Evolutionary conservation across 208 protist species (phyloP), one percentile per base, ranked within the genome.

Genomic region (Porcisia deanei): DNA sequence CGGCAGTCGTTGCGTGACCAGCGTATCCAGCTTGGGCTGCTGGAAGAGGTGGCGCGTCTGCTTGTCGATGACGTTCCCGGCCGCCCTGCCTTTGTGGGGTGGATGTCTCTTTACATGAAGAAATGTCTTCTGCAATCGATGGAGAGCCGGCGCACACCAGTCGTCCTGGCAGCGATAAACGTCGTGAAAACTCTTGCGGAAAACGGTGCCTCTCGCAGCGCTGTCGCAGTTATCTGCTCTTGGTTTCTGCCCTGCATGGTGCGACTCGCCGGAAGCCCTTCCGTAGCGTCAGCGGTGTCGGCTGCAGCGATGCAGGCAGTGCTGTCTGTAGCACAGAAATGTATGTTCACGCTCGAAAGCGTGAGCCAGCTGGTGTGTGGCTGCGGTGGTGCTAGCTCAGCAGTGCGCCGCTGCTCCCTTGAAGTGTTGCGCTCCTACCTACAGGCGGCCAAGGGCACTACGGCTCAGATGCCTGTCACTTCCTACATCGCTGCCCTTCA

Each of bases 201-300:
- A 10, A 57, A 34, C 49, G 64, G 53, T 30, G 49, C 52, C 16
- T 57, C 34, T 53, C 80, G 80, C 39, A 25, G 30, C 22, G 60
- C 64, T 22, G 59, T 63, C 16, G 73, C 80, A 1, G 68, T 60
- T 6, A 47, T 84, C 34, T 83, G 84, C 63, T 79, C 72, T 67
- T 92, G 88, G 88, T 91, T 92, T 76, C 67, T 94, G 9, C 45
- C 79, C 3, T 68, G 82, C 3, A 64, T 94, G 9, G 45, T 91
- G 30, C 52, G 69, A 16, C n/a, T 84, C 16, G 88, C 90, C 14
- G 72, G 76, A 3, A 83, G 80, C 45, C 79, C 81, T 18, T 83
- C 76, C 7, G 60, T 37, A 1, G 60, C 75, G 4, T 80, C 77
- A 16, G 52, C 12, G 43, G 71, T 88, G 10, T 70, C 85, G 4